Conservation (phyloP, 1,284 basidiomycete species). For the Schizophyllum commune region DNA sequence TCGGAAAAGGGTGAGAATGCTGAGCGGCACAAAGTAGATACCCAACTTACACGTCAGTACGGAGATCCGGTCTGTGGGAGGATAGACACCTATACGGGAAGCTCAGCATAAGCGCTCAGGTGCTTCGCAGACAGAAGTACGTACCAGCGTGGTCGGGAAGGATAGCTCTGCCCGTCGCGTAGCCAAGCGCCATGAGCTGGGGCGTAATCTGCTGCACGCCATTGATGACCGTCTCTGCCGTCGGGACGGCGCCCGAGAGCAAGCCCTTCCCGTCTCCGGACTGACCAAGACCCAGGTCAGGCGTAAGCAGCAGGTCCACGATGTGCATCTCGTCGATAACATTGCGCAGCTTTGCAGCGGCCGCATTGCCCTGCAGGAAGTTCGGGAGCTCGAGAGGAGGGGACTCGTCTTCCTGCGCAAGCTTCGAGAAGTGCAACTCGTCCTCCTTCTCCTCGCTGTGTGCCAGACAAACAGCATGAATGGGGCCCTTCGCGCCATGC, state of each 20-base stretch:
- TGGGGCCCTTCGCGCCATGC: constrained; percentile 35
- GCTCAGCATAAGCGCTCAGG: not conserved
- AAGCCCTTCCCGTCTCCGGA: constrained; percentile 38
- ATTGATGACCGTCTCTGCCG: constrained; percentile 58
- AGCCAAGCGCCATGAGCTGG: constrained; percentile 68
- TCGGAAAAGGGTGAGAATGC: not conserved
- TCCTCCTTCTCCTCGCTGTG: constrained; percentile 54
- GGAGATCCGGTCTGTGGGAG: constrained; percentile 69
- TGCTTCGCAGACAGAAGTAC: not conserved
- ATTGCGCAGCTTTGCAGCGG: constrained; percentile 40
- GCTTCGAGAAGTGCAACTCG: constrained; percentile 42
- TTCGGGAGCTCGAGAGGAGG: constrained; percentile 18
- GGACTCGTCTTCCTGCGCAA: constrained; percentile 15
- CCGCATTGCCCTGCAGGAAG: constrained; percentile 32
- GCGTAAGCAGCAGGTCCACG: constrained; percentile 44
- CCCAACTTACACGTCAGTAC: constrained; percentile 61
- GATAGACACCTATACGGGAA: constrained; percentile 43
- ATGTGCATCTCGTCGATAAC: constrained; percentile 51
- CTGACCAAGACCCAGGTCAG: constrained; percentile 53
- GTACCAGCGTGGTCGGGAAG: constrained; percentile 59
- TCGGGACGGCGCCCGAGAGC: constrained; percentile 66
- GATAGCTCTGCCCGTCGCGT: constrained; percentile 59
- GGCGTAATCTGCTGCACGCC: constrained; percentile 67
- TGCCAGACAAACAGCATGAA: constrained; percentile 67
- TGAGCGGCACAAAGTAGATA: not conserved